These are phyloP conservation scores for Phytophthora citricola DNA, from an alignment of 352 stramenopile species.

Conservation along the genomic window DNA sequence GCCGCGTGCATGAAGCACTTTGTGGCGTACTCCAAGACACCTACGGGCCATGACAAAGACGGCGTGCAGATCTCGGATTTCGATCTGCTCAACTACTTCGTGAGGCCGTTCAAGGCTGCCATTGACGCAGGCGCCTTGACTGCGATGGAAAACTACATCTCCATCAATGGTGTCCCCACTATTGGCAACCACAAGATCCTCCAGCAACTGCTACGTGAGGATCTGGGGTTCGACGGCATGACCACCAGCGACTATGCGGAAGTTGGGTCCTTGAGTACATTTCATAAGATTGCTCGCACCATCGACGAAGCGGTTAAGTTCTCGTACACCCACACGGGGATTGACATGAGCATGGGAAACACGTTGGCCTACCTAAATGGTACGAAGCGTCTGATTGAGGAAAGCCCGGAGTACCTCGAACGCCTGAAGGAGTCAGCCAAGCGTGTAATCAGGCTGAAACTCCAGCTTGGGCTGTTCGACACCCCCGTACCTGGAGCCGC, in stretches of 20 bases:
- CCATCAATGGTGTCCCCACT: not conserved
- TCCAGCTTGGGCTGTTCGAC: not conserved
- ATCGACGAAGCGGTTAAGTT: slow-evolving; percentile 57
- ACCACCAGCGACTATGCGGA: not conserved
- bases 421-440: not conserved
- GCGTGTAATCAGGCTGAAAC: not conserved
- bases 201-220: not conserved
- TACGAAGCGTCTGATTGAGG: not conserved
- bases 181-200: not conserved
- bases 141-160: not conserved
- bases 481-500: not conserved
- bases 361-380: not conserved
- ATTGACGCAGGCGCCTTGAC: not conserved
- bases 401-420: not conserved
- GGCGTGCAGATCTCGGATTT: not conserved
- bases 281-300: slow-evolving; percentile 48
- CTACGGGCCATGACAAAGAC: not conserved
- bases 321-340: slow-evolving; percentile 36
- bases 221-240: not conserved
- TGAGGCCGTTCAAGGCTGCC: slow-evolving; percentile 3
- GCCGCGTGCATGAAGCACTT: not conserved
- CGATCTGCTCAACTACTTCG: not conserved
- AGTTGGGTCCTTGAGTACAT: slow-evolving; percentile 56
- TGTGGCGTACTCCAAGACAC: not conserved
- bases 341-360: not conserved